A percentile compares a stretch with the other conserved stretches of the same genome.
These are phyloP conservation scores for Pontederia crassipes DNA, from an alignment of 176 grass and related monocot species.

Conservation along the genomic window DNA sequence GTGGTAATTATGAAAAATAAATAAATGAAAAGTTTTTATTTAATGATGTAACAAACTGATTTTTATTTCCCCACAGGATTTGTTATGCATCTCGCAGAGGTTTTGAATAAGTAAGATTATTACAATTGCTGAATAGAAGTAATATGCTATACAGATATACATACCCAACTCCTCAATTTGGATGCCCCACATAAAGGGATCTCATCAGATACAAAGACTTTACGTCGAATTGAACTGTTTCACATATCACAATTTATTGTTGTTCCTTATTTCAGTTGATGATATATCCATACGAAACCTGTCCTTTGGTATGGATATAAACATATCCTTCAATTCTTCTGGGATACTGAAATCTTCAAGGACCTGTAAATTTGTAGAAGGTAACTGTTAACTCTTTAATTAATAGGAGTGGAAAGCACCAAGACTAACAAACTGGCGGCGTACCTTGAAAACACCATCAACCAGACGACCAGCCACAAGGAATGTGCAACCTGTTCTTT, in stretches of 20 bases:
- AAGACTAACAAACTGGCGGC: background rate
- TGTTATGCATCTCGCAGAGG: too few relatives aligned
- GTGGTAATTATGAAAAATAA: too few relatives aligned
- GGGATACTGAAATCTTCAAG: conserved; percentile 81
- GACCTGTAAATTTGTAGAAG: conserved; percentile 31
- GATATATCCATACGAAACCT: conserved; percentile 76
- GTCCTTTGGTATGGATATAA: conserved; percentile 65
- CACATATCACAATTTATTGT: conserved; percentile 24
- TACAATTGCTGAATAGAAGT: too few relatives aligned
- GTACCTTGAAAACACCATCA: conserved; percentile 96
- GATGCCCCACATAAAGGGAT: background rate
- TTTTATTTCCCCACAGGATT: too few relatives aligned
- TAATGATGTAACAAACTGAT: too few relatives aligned
- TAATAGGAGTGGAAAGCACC: background rate
- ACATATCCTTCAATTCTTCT: conserved; percentile 62
- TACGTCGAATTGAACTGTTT: background rate
- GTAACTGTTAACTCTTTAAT: background rate
- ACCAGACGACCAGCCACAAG: conserved; percentile 73
- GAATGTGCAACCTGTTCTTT: conserved; percentile 69
- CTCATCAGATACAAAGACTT: background rate
- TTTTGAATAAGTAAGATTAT: too few relatives aligned
- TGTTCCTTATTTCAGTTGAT: conserved; percentile 72
- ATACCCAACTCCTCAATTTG: too few relatives aligned
- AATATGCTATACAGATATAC: too few relatives aligned
- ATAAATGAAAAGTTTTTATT: too few relatives aligned